These are phyloP conservation scores for Aspergillus egyptiacus DNA, from an alignment of 495 filamentous ascomycete genomes.

Conservation along the genomic window DNA sequence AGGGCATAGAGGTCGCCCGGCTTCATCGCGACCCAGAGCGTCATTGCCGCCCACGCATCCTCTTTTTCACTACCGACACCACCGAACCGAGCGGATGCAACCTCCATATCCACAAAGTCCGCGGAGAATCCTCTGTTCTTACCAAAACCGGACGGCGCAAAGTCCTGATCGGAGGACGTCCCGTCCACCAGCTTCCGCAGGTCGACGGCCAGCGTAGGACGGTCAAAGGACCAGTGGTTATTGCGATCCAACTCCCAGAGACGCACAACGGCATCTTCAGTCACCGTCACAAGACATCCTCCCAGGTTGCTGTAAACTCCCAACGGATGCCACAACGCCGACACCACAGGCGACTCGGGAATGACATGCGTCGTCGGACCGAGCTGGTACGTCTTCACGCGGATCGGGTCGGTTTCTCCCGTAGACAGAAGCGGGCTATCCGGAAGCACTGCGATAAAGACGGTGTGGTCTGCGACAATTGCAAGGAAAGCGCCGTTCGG, in stretches of 20 bases:
- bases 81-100: slow-evolving; percentile 78
- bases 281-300: slow-evolving; percentile 73
- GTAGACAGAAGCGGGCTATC: slow-evolving; percentile 65
- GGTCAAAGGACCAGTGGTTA: slow-evolving; percentile 77
- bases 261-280: slow-evolving; percentile 75
- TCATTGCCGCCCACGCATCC: slow-evolving; percentile 84
- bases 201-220: slow-evolving; percentile 74
- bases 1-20: slow-evolving; percentile 84
- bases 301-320: slow-evolving; percentile 55
- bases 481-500: slow-evolving; percentile 74
- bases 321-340: slow-evolving; percentile 81
- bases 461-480: slow-evolving; percentile 74
- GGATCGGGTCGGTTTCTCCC: slow-evolving; percentile 57
- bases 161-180: slow-evolving; percentile 67
- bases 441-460: slow-evolving; percentile 74
- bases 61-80: slow-evolving; percentile 56
- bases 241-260: slow-evolving; percentile 78
- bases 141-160: slow-evolving; percentile 60
- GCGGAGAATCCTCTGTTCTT: slow-evolving; percentile 77
- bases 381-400: slow-evolving; percentile 74
- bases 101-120: slow-evolving; percentile 79
- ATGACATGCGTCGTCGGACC: slow-evolving; percentile 86
- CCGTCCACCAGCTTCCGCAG: slow-evolving; percentile 77
- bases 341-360: slow-evolving; percentile 67
- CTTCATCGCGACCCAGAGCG: slow-evolving; percentile 83